Percentiles rank a stretch among this genome's conserved stretches.
phyloP scores from a whole-genome alignment of 306 rosid species.

The Cucumis hystrix region DNA sequence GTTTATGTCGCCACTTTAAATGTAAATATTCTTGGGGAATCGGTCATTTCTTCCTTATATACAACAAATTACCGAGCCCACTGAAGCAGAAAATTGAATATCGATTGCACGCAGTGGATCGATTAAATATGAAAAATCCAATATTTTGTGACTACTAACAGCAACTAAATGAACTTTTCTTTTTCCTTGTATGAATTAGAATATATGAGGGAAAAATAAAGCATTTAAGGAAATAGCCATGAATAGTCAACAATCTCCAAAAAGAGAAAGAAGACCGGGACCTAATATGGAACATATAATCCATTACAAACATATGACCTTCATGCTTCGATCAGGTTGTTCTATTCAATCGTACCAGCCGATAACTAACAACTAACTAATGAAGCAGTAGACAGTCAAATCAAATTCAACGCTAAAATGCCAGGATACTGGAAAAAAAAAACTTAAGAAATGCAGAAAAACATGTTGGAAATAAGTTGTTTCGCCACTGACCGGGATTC shows the following conservation, averaged over 20 bases:
- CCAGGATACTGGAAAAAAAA: not conserved
- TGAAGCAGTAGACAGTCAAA: not conserved
- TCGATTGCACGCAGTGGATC: not conserved
- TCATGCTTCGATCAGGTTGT: not conserved
- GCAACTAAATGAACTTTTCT: not conserved
- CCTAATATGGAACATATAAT: not conserved
- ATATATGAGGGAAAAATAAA: not conserved
- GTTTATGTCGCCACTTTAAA: not conserved
- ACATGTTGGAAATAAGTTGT: slow-evolving; percentile 7
- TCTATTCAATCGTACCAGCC: not conserved
- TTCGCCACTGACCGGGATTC: slow-evolving; percentile 49
- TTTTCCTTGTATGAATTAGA: not conserved
- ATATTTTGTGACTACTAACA: not conserved
- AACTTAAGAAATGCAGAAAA: not conserved
- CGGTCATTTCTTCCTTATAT: not conserved
- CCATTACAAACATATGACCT: not conserved
- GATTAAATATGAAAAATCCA: not conserved
- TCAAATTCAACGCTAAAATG: not conserved
- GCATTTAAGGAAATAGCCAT: not conserved
- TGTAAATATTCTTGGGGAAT: not conserved
- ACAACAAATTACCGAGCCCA: not conserved
- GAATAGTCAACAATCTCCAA: not conserved
- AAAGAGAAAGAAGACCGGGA: not conserved
- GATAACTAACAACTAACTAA: not conserved
- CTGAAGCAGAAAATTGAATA: not conserved